A percentile compares a stretch with the other conserved stretches of the same genome.
phyloP scores from a whole-genome alignment of 164 flowering plant genomes.

The Piper longum region DNA sequence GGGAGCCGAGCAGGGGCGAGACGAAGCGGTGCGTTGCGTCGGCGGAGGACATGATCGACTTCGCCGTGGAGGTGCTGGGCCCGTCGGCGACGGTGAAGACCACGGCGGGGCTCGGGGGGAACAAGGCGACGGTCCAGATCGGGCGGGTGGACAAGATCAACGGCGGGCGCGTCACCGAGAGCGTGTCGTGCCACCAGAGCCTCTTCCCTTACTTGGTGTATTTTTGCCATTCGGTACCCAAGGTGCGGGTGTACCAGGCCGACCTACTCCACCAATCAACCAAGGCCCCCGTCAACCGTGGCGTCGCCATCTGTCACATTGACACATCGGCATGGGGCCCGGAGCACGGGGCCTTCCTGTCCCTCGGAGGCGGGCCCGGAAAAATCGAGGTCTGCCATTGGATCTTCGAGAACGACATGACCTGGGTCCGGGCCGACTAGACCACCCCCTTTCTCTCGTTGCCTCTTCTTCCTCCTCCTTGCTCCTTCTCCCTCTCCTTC shows the following conservation, averaged over 20 bases:
- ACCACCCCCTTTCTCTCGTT: too few species aligned
- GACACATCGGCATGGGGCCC: slow-evolving; percentile 74
- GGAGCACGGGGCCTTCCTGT: slow-evolving; percentile 59
- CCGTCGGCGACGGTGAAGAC: slow-evolving; percentile 31
- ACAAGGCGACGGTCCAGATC: slow-evolving; percentile 28
- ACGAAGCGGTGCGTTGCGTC: slow-evolving; percentile 65
- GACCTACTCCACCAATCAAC: slow-evolving; percentile 30
- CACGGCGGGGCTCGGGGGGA: slow-evolving; percentile 45
- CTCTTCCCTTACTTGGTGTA: slow-evolving; percentile 69
- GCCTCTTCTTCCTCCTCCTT: too few species aligned
- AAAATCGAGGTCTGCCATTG: slow-evolving; percentile 36
- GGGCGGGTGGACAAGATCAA: slow-evolving; percentile 52
- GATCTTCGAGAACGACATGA: slow-evolving; percentile 23
- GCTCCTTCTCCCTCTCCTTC: too few species aligned
- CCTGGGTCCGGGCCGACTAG: slow-evolving; percentile 12
- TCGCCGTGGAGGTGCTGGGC: slow-evolving; percentile 50
- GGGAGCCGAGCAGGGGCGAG: slow-evolving; percentile 64
- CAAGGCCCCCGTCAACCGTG: slow-evolving; percentile 41
- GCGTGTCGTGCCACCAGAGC: slow-evolving; percentile 82
- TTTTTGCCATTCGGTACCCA: slow-evolving; percentile 85
- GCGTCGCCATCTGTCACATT: slow-evolving; percentile 70
- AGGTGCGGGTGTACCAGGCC: slow-evolving; percentile 59
- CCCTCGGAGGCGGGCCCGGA: slow-evolving; percentile 65
- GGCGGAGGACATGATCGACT: slow-evolving; percentile 71
- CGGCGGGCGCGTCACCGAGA: slow-evolving; percentile 49